Base-by-base conservation (phyloP, 306 rosid species). In the Crataegus laevigata region DNA sequence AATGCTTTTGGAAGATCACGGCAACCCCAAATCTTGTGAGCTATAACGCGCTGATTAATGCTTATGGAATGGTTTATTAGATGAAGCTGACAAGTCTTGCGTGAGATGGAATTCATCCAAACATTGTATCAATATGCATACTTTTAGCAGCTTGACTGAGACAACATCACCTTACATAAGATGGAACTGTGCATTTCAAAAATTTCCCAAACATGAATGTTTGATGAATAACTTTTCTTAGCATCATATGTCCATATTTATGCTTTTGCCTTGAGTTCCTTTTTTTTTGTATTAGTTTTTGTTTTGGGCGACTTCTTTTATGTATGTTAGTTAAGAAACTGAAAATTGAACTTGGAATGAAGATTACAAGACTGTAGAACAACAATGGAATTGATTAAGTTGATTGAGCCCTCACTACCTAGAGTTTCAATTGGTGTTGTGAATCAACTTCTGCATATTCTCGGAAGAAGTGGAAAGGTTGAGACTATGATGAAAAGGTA, bases 341-440 rank as follows among this genome's bases (percentile, higher is more conserved):
- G 69, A 86, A 30, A 54, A 74, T 72, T 68, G 68, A 73, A 62
- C 69, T 83, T 80, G 84, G 66, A 81, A 62, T 60, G 70, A 75
- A 94, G 97, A 74, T 83, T 87, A 73, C 96, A 91, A 67, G 97
- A 94, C 80, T 94, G 98, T 97, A 87, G 77, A 79, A 88, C 91
- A 78, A 87, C 89, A 61, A 75, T 70, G 64, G 93, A 87, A 74
- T 76, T 94, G 75, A 84, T 88, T 73, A 91, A 87, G 82, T 72
- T 82, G 75, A 87, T 91, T 79, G 97, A 94, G 84, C 91, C 94
- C 71, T 90, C 90, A 25, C 85, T 88, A 72, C 86, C 89, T 68
- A 73, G 78, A 81, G 81, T 89, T 74, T 91, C 98, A 25, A 72
- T 82, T 28, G 96, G 96, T 32, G 84, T 91, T 64, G 81, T 85